Percentiles rank a stretch among this genome's conserved stretches.
Evolutionary conservation across 495 filamentous ascomycete genomes (phyloP).

Genomic region (Parachaetomium inaequale): DNA sequence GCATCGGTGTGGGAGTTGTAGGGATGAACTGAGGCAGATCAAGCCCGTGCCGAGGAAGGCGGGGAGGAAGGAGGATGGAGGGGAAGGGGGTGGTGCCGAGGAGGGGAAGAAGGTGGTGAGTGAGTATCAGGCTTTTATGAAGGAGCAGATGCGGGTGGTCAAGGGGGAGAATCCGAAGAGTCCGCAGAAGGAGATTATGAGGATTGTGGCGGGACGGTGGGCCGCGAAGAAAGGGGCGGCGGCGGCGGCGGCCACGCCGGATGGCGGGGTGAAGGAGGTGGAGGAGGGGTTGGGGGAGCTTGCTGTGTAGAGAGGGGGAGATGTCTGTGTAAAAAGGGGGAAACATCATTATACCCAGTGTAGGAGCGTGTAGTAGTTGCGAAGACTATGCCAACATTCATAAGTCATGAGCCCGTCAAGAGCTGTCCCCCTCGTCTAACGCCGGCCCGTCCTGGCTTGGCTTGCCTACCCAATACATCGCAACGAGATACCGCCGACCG

Average conservation of each 20-base stretch:
- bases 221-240: constrained; percentile 24
- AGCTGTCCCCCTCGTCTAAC: not conserved
- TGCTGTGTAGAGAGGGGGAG: constrained; percentile 1
- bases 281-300: not conserved
- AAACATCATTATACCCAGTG: not conserved
- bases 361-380: not conserved
- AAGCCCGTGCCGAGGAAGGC: constrained; percentile 65
- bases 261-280: constrained; percentile 7
- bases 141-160: constrained; percentile 57
- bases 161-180: constrained; percentile 49
- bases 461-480: not conserved
- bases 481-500: not conserved
- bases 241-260: constrained; percentile 5
- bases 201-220: constrained; percentile 51
- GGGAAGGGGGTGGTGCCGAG: not conserved
- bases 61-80: constrained; percentile 11
- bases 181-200: constrained; percentile 64
- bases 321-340: too few relatives aligned
- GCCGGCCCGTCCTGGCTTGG: not conserved
- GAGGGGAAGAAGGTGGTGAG: constrained; percentile 19
- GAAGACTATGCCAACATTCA: constrained; percentile 1
- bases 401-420: constrained; percentile 11
- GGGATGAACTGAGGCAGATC: constrained; percentile 64
- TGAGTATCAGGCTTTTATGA: constrained; percentile 66
- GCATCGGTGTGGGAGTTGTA: constrained; percentile 69